Evolutionary conservation across 805 yeast species (phyloP), one percentile per base, ranked within the genome.

Genomic region (Barnettozyma pratensis): DNA sequence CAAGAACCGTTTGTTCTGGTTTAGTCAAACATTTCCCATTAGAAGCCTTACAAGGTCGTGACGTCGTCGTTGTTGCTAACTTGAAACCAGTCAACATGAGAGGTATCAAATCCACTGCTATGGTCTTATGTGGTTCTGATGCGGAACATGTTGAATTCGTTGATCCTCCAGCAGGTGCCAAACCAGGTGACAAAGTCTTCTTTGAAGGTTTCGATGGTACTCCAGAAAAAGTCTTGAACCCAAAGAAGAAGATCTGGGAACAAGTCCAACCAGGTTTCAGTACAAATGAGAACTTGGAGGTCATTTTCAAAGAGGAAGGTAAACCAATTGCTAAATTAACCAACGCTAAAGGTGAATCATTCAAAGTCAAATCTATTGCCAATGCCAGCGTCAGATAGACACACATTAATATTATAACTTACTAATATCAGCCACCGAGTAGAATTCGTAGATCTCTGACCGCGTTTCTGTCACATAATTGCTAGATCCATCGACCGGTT

Each of bases 221-320:
- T 47, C 98, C 99, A 56, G 95, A 90, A 71, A 80, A 87, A 62
- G 92, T 83, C 64, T 76, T 94, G 70, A 92, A 92, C 74, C 98
- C 99, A 61, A 94, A 94, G 84, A 94, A 94, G 86, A 94, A 94
- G 79, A 76, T 91, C 54, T 94, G 96, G 95, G 99, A 94, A 77
- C 79, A 91, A 46, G 75, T 87, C 55, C 99, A 94, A 76, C 98
- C 97, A 45, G 75, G 77, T 52, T 91, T 94, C 76, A 74, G 92
- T 49, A 92, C 98, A 31, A 81, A 75, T 56, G 94, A 81, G 38
- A 71, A 73, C 43, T 76, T 83, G 50, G 87, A 87, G 63, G 96
- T 92, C 39, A 77, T 87, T 53, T 92, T 80, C 76, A 85, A 85
- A 62, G 73, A 75, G 58, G 89, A 83, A 62, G 95, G 95, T 56